Conservation (phyloP, 306 rosid species). For the Ziziphus jujuba region DNA sequence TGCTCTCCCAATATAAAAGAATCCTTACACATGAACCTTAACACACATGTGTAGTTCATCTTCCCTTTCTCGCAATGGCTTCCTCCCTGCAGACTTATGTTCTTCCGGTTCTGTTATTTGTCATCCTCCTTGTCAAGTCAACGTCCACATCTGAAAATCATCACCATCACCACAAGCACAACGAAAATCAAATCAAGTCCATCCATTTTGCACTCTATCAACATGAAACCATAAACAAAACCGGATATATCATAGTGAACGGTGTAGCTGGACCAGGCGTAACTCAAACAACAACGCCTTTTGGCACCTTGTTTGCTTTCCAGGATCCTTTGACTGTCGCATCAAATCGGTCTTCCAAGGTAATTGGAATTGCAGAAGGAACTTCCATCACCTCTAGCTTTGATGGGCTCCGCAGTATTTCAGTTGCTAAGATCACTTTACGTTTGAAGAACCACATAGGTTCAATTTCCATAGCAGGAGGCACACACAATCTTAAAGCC, state of each 20-base stretch:
- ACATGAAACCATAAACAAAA: slow-evolving; percentile 73
- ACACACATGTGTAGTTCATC: background rate
- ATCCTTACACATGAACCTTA: background rate
- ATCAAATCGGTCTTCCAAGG: slow-evolving; percentile 46
- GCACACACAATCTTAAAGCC: slow-evolving; percentile 44
- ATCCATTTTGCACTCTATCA: slow-evolving; percentile 66
- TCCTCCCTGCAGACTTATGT: background rate
- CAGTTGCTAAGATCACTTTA: slow-evolving; percentile 59
- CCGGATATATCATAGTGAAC: slow-evolving; percentile 55
- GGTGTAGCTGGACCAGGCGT: slow-evolving; percentile 43
- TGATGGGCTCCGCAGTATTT: slow-evolving; percentile 64
- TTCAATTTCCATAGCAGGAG: slow-evolving; percentile 64
- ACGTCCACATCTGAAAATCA: slow-evolving; percentile 7
- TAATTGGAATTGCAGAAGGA: slow-evolving; percentile 60
- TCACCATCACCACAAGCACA: slow-evolving; percentile 22
- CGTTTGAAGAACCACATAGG: slow-evolving; percentile 48
- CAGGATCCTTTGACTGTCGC: slow-evolving; percentile 58
- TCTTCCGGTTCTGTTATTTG: slow-evolving; percentile 15
- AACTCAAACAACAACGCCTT: slow-evolving; percentile 56
- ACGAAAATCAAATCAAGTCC: slow-evolving; percentile 41
- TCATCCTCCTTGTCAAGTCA: slow-evolving; percentile 20
- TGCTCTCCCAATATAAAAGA: background rate
- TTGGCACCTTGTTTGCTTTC: slow-evolving; percentile 63
- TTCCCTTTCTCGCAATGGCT: slow-evolving; percentile 27
- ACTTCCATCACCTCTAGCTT: slow-evolving; percentile 60